Percentiles rank a stretch among this genome's conserved stretches.
Evolutionary conservation across 768 basidiomycete genomes (phyloP).

Genomic region (Pisolithus sp.): DNA sequence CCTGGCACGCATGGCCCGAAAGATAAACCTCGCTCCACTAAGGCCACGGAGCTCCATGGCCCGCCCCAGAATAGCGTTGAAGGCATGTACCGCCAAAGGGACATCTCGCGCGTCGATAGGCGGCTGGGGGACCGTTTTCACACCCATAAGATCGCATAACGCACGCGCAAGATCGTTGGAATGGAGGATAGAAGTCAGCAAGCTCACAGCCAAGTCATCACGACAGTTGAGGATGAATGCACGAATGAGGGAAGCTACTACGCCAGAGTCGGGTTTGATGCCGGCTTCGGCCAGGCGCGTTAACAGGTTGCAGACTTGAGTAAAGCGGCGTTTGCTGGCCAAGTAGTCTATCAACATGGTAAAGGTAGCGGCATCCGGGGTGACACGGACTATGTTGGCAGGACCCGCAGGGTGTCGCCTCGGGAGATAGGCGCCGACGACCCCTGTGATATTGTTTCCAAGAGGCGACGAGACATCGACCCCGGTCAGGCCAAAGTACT

Average conservation of each 20-base stretch:
- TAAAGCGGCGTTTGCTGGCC: slow-evolving; percentile 37
- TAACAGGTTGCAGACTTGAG: slow-evolving; percentile 41
- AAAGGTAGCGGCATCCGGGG: slow-evolving; percentile 55
- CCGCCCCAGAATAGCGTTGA: slow-evolving; percentile 57
- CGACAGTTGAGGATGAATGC: slow-evolving; percentile 45
- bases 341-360: slow-evolving; percentile 56
- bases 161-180: slow-evolving; percentile 17
- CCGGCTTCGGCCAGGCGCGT: slow-evolving; percentile 39
- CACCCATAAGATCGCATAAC: slow-evolving; percentile 15
- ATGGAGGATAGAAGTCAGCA: slow-evolving; percentile 45
- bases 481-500: slow-evolving; percentile 37
- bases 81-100: slow-evolving; percentile 38
- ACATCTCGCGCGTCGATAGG: slow-evolving; percentile 25
- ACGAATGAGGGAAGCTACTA: slow-evolving; percentile 50
- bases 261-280: slow-evolving; percentile 39
- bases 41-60: slow-evolving; percentile 46
- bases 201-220: slow-evolving; percentile 43
- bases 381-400: slow-evolving; percentile 12
- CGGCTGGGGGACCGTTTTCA: slow-evolving; percentile 12
- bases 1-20: slow-evolving; percentile 50
- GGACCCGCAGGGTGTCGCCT: background rate
- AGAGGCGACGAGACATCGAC: slow-evolving; percentile 12
- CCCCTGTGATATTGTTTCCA: slow-evolving; percentile 23
- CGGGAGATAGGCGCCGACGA: slow-evolving; percentile 22
- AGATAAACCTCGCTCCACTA: slow-evolving; percentile 36